A percentile compares a stretch with the other conserved stretches of the same genome.
These are phyloP conservation scores for Poterioochromonas sp. DNA, from an alignment of 352 stramenopile genomes.

Conservation along the genomic window DNA sequence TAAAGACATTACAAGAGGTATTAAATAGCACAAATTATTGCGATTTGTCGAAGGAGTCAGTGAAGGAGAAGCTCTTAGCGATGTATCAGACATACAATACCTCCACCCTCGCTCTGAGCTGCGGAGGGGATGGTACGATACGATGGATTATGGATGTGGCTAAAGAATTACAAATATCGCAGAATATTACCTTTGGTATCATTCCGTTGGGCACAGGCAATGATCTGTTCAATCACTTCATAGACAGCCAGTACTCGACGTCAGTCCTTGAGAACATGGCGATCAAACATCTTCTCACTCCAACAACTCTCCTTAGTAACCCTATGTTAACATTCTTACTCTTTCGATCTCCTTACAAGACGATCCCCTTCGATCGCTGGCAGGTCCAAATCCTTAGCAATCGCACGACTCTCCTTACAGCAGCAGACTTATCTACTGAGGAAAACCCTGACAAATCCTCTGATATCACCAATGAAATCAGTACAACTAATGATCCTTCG, in stretches of 20 bases:
- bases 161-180: not conserved
- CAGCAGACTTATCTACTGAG: not conserved
- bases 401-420: not conserved
- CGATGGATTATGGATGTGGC: slow-evolving; percentile 7
- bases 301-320: too few relatives aligned
- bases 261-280: too few relatives aligned
- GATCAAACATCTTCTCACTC: too few relatives aligned
- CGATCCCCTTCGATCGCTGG: too few relatives aligned
- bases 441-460: not conserved
- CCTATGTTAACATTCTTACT: not conserved
- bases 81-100: not conserved
- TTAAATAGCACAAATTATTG: not conserved
- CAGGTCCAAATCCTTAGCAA: not conserved
- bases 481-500: not conserved
- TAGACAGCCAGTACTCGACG: too few relatives aligned
- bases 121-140: slow-evolving; percentile 17
- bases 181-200: not conserved
- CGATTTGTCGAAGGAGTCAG: not conserved
- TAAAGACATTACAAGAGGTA: not conserved
- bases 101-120: not conserved
- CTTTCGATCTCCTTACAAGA: too few relatives aligned
- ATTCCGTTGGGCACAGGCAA: slow-evolving; percentile 16
- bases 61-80: not conserved
- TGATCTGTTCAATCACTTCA: slow-evolving; percentile 17
- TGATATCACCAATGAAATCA: not conserved